Evolutionary conservation across 2,329 filamentous ascomycete species (phyloP).

Genomic region (Trichoderma atroviride): DNA sequence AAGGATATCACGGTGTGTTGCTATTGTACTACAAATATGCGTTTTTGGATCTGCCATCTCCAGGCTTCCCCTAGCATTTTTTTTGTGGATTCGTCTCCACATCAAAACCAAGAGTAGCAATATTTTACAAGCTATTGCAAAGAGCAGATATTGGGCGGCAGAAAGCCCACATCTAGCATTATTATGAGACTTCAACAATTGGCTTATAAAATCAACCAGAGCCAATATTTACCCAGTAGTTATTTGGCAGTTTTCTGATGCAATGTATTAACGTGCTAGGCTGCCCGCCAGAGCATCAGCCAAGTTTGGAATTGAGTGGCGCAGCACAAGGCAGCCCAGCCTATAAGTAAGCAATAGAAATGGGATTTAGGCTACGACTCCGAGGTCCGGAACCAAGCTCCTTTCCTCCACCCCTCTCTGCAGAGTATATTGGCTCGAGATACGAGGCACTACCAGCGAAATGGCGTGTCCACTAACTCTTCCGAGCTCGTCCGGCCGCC

Average conservation of each 20-base stretch:
- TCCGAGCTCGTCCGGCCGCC: constrained; percentile 17
- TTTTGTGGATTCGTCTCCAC: not conserved
- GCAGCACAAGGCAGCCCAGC: not conserved
- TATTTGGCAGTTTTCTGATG: not conserved
- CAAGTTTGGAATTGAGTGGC: not conserved
- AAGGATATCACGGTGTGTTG: not conserved
- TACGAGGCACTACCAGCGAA: not conserved
- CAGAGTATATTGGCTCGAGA: not conserved
- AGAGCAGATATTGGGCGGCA: not conserved
- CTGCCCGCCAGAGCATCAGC: not conserved
- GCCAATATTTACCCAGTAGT: not conserved
- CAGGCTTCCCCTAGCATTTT: not conserved
- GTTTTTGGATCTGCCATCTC: not conserved
- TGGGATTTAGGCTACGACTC: not conserved
- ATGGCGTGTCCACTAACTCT: not conserved
- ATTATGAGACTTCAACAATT: not conserved
- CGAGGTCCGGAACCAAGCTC: not conserved
- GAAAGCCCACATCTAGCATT: not conserved
- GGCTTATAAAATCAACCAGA: not conserved
- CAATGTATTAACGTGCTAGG: not conserved
- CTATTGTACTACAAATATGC: not conserved
- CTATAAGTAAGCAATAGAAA: not conserved
- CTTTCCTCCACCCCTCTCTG: not conserved
- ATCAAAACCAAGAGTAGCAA: not conserved
- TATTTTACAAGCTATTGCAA: not conserved